These are phyloP conservation scores for Basidiobolus heterosporus DNA, from an alignment of 371 early-diverging fungal species.

Conservation along the genomic window DNA sequence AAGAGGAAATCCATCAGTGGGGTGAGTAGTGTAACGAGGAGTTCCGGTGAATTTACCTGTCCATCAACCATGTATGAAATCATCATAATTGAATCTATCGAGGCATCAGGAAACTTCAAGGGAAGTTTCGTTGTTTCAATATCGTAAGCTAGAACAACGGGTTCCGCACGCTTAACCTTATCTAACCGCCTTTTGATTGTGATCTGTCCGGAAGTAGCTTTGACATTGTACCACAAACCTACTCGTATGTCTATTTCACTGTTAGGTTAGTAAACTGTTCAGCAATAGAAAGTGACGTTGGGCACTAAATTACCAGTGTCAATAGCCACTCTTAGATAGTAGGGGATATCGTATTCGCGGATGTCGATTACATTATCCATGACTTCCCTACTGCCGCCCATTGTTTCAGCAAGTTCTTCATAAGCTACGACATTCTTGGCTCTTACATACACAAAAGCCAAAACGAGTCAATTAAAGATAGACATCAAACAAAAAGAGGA, in stretches of 20 bases:
- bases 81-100: slow-evolving; percentile 96
- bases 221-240: slow-evolving; percentile 87
- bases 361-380: slow-evolving; percentile 63
- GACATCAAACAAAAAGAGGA: background rate
- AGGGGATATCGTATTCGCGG: slow-evolving; percentile 89
- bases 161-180: slow-evolving; percentile 89
- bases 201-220: slow-evolving; percentile 32
- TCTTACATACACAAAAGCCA: slow-evolving; percentile 6
- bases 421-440: too few relatives aligned
- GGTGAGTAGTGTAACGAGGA: background rate
- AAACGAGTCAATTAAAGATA: too few relatives aligned
- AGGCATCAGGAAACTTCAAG: slow-evolving; percentile 94
- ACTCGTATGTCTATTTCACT: slow-evolving; percentile 64
- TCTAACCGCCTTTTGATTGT: slow-evolving; percentile 52
- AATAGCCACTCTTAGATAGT: slow-evolving; percentile 83
- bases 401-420: slow-evolving; percentile 11
- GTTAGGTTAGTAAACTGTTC: background rate
- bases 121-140: slow-evolving; percentile 98
- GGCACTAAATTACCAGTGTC: slow-evolving; percentile 45
- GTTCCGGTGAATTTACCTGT: slow-evolving; percentile 26
- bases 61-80: slow-evolving; percentile 98
- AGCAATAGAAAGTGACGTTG: background rate
- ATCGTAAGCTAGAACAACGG: slow-evolving; percentile 93
- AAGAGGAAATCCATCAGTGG: background rate
- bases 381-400: slow-evolving; percentile 13